Evolutionary conservation across 768 basidiomycete species (phyloP), one percentile per base, ranked within the genome.

Genomic region (Panaeolus cyanescens): DNA sequence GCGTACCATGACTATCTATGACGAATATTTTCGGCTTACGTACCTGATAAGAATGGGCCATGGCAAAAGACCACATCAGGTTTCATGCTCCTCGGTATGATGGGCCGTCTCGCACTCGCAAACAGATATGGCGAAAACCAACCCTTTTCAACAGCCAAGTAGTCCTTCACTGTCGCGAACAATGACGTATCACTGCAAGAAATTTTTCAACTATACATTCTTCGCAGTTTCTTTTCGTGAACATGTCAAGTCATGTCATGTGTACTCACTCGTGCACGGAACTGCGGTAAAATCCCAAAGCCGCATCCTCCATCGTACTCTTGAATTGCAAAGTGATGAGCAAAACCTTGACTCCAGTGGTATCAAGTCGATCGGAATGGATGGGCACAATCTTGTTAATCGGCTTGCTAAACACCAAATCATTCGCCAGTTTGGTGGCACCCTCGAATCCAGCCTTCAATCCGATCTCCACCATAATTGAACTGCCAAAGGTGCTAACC

Each of bases 51-150:
- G 74, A 88, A 89, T 7, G 86, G 87, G 2, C 84, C 84, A 68
- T 89, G 85, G 60, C 83, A 87, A 66, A 88, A 88, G 10, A 87
- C 72, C 8, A 89, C 74, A 70, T 89, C 88, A 28, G 88, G 87
- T 70, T 79, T 86, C 81, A 88, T 83, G 22, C 79, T 78, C 37
- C 87, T 77, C 1, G 84, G 86, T 58, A 87, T 88, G 66, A 84
- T 78, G 6, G 87, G 87, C 53, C 86, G 72, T 9, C 84, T 79
- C 2, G 78, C 79, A 59, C 85, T 87, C 4, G 86, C 85, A 67
- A 86, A 89, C 1, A 88, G 75, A 67, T 88, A 87, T 0, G 86
- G 86, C 12, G 81, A 84, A 71, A 88, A 88, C 87, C 88, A 88
- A 13, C 86, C 87, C 70, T 88, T 87, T 71, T 85, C 83, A 3